Base-by-base conservation (phyloP, 768 basidiomycete species). In the Suillus luteus region DNA sequence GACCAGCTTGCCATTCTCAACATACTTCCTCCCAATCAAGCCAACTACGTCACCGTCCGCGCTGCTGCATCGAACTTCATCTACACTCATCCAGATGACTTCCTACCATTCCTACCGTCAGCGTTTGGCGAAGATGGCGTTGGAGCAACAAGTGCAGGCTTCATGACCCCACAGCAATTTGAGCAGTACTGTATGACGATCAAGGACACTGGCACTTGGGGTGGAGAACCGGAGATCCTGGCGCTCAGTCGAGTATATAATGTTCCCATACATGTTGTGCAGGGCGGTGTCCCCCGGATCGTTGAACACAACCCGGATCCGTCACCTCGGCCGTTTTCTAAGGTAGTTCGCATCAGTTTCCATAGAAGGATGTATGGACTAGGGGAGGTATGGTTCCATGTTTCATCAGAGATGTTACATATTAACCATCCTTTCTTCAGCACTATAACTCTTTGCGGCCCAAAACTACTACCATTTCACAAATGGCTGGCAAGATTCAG, bases 221-320 rank as follows among this genome's bases (percentile, higher is more conserved):
- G 97, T 57, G 96, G 97, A 41, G 95, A 99, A 78, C 96, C 95
- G 8, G 97, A 99, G 82, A 95, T 99, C 38, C 82, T 91, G 68
- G 97, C 97, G 3, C 80, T 99, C 17, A 89, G 90, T 72, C 82
- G 89, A 59, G 86, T 87, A 37, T 98, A 85, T 74, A 83, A 88
- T 61, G 79, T 96, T 44, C 90, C 95, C 0, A 95, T 99, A 57
- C 90, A 96, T 73, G 91, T 99, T 60, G 82, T 99, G 14, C 97
- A 99, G 74, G 86, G 86, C 1, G 89, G 88, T 1, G 82, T 81
- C 33, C 96, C 95, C 2, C 82, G 88, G 1, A 81, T 98, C 15
- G 95, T 97, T n/a, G 84, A 88, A 5, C 95, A 97, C 70, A 80
- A 88, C 52, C 91, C 92, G 0, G 81, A 76, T 52, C 67, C 72